phyloP scores from a whole-genome alignment of 2,329 filamentous ascomycete genomes.

The Ampelomyces quisqualis region DNA sequence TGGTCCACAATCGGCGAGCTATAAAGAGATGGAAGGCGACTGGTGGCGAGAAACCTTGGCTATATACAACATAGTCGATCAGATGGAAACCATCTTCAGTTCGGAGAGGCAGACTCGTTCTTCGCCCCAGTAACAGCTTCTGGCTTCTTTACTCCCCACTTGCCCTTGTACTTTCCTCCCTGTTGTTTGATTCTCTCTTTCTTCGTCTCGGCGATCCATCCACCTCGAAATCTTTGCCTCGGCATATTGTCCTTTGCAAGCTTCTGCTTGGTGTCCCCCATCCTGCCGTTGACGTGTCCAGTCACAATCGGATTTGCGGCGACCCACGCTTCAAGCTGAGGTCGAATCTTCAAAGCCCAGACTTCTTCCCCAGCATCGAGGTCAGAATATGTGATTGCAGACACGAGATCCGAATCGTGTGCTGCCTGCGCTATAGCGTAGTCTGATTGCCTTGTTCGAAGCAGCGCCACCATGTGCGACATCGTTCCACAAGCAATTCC shows the following conservation, averaged over 20 bases:
- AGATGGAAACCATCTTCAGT: no score
- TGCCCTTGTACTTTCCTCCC: conserved; percentile 29
- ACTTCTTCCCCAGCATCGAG: conserved; percentile 24
- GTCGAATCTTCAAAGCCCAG: conserved; percentile 24
- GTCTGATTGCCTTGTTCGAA: conserved; percentile 28
- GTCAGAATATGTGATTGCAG: conserved; percentile 25
- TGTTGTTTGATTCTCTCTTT: conserved; percentile 34
- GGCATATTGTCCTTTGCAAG: conserved; percentile 13
- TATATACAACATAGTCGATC: conserved; percentile 26
- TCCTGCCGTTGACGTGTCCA: conserved; percentile 25
- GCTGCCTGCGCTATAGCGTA: conserved; percentile 15
- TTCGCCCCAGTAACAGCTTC: background rate
- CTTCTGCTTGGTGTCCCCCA: conserved; percentile 14
- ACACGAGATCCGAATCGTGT: conserved; percentile 7
- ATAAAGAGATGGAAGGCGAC: conserved; percentile 12
- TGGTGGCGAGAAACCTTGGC: conserved; percentile 21
- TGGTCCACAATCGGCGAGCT: conserved; percentile 42
- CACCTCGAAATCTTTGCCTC: conserved; percentile 32
- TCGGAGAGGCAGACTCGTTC: background rate
- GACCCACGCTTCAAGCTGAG: conserved; percentile 28
- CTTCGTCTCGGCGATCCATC: conserved; percentile 29
- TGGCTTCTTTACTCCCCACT: conserved; percentile 21
- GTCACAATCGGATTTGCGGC: conserved; percentile 15
- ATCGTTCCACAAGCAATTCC: conserved; percentile 26
- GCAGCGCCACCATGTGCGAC: conserved; percentile 28